These are phyloP conservation scores for Coprinopsis strossmayeri DNA, from an alignment of 768 basidiomycete species.

Conservation along the genomic window DNA sequence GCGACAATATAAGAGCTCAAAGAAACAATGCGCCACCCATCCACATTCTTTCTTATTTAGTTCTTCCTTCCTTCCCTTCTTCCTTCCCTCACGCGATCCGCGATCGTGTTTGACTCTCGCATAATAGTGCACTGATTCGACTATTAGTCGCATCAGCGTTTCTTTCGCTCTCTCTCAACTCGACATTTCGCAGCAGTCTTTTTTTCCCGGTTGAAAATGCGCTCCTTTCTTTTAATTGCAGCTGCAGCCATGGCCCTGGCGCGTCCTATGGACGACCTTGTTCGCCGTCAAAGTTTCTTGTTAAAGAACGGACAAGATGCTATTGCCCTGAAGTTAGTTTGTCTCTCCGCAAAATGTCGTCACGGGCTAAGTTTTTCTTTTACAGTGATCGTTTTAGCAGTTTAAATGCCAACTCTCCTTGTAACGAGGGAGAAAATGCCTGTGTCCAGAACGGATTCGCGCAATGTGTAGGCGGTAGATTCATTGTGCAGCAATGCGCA, in stretches of 20 bases:
- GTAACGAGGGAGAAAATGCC: constrained; percentile 34
- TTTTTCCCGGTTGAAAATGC: constrained; percentile 25
- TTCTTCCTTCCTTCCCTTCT: constrained; percentile 11
- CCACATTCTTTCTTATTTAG: constrained; percentile 7
- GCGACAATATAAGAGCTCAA: no score
- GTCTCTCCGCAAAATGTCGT: neutral
- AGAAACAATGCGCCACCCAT: no score
- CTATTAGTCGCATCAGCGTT: constrained; percentile 1
- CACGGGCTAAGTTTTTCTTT: neutral
- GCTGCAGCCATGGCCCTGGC: constrained; percentile 27
- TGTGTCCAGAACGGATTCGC: constrained; percentile 47
- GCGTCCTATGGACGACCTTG: constrained; percentile 21
- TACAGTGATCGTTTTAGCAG: constrained; percentile 28
- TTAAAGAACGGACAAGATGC: constrained; percentile 36
- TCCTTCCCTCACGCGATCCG: constrained; percentile 18
- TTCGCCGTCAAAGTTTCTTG: constrained; percentile 26
- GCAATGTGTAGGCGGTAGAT: constrained; percentile 47
- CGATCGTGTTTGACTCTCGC: constrained; percentile 15
- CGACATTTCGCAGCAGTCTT: neutral
- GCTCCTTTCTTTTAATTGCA: constrained; percentile 29
- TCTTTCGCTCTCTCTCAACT: constrained; percentile 7
- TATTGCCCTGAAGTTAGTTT: constrained; percentile 33
- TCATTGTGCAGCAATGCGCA: constrained; percentile 29
- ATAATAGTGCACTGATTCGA: neutral
- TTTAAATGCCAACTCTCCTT: constrained; percentile 25